Percentiles rank a stretch among this genome's conserved stretches.
Evolutionary conservation across 2,329 filamentous ascomycete genomes (phyloP).

Genomic region (Knufia petricola): DNA sequence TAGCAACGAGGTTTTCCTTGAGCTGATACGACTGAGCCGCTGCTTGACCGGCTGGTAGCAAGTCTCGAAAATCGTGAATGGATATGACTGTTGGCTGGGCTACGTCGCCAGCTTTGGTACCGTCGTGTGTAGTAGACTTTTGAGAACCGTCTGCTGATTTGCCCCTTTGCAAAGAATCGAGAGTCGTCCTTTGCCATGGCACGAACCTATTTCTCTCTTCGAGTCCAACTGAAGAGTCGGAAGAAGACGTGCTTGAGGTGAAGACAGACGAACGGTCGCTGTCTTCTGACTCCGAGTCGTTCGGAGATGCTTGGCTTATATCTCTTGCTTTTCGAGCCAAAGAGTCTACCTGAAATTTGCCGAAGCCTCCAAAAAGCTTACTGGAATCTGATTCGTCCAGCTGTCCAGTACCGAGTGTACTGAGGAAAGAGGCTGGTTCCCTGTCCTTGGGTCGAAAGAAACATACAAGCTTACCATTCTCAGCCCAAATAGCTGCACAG

Average conservation of each 20-base stretch:
- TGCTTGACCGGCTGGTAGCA: slow-evolving; percentile 68
- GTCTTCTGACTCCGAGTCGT: slow-evolving; percentile 36
- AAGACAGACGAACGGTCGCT: slow-evolving; percentile 49
- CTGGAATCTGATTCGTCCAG: slow-evolving; percentile 41
- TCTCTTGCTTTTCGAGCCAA: slow-evolving; percentile 38
- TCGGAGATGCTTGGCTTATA: slow-evolving; percentile 34
- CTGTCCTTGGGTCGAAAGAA: slow-evolving; percentile 47
- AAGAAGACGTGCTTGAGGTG: slow-evolving; percentile 46
- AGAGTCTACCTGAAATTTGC: slow-evolving; percentile 46
- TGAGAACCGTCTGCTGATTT: slow-evolving; percentile 40
- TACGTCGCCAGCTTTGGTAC: slow-evolving; percentile 38
- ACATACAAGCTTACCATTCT: slow-evolving; percentile 48
- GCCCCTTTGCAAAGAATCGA: slow-evolving; percentile 35
- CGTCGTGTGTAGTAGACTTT: slow-evolving; percentile 46
- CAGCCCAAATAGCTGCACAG: slow-evolving; percentile 49
- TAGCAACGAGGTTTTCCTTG: slow-evolving; percentile 68
- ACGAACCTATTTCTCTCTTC: slow-evolving; percentile 2
- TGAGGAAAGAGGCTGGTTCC: slow-evolving; percentile 42
- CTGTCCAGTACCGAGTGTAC: slow-evolving; percentile 38
- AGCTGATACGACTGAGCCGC: slow-evolving; percentile 74
- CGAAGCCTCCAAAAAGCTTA: slow-evolving; percentile 55
- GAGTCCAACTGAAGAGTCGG: slow-evolving; percentile 30
- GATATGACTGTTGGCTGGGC: slow-evolving; percentile 58
- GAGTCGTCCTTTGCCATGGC: slow-evolving; percentile 5
- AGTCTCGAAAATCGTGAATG: slow-evolving; percentile 58